Conservation (phyloP, 2,329 filamentous ascomycete genomes). For the Zymoseptoria ardabiliae region DNA sequence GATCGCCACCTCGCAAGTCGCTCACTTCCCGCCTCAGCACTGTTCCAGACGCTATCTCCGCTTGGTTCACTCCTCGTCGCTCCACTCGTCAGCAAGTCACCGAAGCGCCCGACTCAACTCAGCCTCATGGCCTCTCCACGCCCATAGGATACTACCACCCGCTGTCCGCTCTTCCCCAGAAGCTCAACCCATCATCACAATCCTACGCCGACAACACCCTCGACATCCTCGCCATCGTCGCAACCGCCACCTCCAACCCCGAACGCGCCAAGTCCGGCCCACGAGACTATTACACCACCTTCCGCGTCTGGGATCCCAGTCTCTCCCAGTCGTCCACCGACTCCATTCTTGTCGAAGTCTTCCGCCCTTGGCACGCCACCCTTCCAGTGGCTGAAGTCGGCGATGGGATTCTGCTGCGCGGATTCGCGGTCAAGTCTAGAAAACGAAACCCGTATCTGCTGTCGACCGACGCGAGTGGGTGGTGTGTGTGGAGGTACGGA, state of each 20-base stretch:
- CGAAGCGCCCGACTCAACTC: constrained; percentile 3
- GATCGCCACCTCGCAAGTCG: constrained; percentile 20
- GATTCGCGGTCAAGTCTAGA: constrained; percentile 36
- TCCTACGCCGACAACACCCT: constrained; percentile 27
- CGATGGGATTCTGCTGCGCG: constrained; percentile 39
- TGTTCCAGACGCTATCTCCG: constrained; percentile 29
- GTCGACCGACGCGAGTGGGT: constrained; percentile 38
- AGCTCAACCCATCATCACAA: constrained; percentile 35
- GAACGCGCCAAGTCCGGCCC: constrained; percentile 36
- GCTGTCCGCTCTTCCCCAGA: constrained; percentile 32
- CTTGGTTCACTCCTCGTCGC: constrained; percentile 30
- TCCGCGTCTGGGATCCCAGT: constrained; percentile 35
- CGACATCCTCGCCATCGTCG: constrained; percentile 41
- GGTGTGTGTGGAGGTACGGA: constrained; percentile 40
- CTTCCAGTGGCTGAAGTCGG: constrained; percentile 36
- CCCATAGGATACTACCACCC: constrained; percentile 40
- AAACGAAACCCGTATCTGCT: constrained; percentile 32
- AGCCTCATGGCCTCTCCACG: constrained; percentile 6
- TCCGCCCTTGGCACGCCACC: constrained; percentile 36
- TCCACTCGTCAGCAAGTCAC: constrained; percentile 10
- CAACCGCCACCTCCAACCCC: constrained; percentile 26
- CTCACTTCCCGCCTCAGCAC: constrained; percentile 24
- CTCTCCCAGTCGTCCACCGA: constrained; percentile 1
- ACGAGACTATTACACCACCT: constrained; percentile 37
- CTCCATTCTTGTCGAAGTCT: constrained; percentile 34